Evolutionary conservation across 306 rosid genomes (phyloP), one percentile per base, ranked within the genome.

Genomic region (Lagenaria siceraria): DNA sequence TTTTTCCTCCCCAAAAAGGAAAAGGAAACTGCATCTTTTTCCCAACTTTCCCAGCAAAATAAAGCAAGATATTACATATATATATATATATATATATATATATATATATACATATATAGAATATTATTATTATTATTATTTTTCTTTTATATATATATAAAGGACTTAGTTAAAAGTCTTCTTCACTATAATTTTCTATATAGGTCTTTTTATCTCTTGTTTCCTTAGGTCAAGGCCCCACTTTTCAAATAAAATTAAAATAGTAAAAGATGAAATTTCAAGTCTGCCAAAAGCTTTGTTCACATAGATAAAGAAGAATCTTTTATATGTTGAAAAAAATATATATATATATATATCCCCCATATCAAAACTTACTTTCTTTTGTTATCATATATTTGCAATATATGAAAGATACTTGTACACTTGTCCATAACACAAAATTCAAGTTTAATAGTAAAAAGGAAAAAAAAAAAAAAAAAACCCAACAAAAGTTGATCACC

Each of bases 381-480:
- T 42, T 43, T 46, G 13, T 70, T 70, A 70, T 70, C 75, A 70
- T 43, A 70, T 43, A 66, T 70, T 70, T 42, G 22, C 54, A 42
- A 70, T 42, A n/a, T 40, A 22, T 22, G 56, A 70, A 43, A 46
- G 75, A 70, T 22, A 70, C 36, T 24, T 46, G 24, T 43, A 70
- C 75, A 70, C 75, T 70, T 70, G 75, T 70, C 75, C 75, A 46
- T 24, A 21, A 13, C 75, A 21, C 55, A 69, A 13, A 43, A 43
- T 25, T 70, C 58, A 70, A 11, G 12, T 42, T 68, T 68, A 21
- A 21, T 40, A 40, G 22, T 19, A 68, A 68, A 66, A 15, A 7
- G 6, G 52, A 29, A 29, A 29, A 29, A 2, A 29, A 29, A 7
- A 11, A 46, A 4, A 3, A 46, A 62, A 31, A 14, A 15, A 0